A percentile compares a stretch with the other conserved stretches of the same genome.
phyloP scores from a whole-genome alignment of 768 basidiomycete species.

The Dentipellis sp. region DNA sequence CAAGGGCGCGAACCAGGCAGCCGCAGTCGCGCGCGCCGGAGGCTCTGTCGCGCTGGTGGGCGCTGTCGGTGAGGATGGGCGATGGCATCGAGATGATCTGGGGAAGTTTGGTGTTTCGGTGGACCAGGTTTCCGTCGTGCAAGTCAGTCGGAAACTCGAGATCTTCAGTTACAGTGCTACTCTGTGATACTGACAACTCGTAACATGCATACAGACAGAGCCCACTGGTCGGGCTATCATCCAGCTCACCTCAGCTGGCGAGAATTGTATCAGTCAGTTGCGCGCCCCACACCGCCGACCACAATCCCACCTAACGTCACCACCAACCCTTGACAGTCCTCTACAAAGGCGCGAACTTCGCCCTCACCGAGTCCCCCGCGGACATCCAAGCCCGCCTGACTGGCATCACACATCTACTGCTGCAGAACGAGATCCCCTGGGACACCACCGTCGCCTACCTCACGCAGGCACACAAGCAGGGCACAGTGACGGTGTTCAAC shows the following conservation, averaged over 20 bases:
- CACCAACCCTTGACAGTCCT: constrained; percentile 32
- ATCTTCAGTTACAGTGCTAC: neutral
- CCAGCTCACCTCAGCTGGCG: constrained; percentile 46
- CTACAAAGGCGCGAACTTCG: constrained; percentile 50
- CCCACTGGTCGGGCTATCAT: constrained; percentile 53
- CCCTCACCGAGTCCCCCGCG: constrained; percentile 23
- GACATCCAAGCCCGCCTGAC: constrained; percentile 20
- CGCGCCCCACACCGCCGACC: neutral
- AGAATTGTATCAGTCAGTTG: constrained; percentile 52
- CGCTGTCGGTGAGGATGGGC: constrained; percentile 44
- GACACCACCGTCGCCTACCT: constrained; percentile 31
- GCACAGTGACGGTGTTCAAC: constrained; percentile 35
- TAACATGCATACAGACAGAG: constrained; percentile 22
- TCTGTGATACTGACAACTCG: too few relatives aligned
- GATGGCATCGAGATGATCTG: constrained; percentile 36
- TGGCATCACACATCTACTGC: constrained; percentile 38
- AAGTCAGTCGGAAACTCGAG: constrained; percentile 21
- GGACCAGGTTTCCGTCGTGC: constrained; percentile 26
- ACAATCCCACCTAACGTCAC: neutral
- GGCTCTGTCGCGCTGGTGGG: constrained; percentile 40
- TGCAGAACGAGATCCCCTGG: constrained; percentile 52
- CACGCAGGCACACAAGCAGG: constrained; percentile 3
- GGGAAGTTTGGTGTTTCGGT: constrained; percentile 31
- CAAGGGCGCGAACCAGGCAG: constrained; percentile 59
- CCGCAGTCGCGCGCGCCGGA: constrained; percentile 45